phyloP scores from a whole-genome alignment of 2,329 filamentous ascomycete species.

The Elsinoe necatrix region DNA sequence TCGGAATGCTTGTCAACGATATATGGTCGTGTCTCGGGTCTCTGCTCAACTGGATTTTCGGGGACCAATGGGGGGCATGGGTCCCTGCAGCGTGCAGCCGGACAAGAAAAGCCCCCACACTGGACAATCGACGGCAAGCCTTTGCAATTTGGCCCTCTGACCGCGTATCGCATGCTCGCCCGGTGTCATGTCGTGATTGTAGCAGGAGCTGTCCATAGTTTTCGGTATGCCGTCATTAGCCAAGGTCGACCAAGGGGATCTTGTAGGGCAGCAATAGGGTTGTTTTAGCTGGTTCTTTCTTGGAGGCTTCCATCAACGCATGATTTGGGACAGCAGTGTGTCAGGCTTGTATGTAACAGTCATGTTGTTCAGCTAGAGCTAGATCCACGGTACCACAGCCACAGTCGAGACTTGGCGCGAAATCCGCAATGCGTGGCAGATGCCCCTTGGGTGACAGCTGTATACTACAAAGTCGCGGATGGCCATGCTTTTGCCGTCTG shows the following conservation, averaged over 20 bases:
- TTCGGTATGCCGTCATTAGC: not conserved
- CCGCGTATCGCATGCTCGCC: not conserved
- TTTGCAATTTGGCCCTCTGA: not conserved
- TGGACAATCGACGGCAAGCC: not conserved
- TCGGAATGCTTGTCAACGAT: slow-evolving; percentile 7
- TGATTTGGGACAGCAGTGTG: not conserved
- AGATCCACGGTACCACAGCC: too few relatives aligned
- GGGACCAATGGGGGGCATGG: not conserved
- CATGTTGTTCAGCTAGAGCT: too few relatives aligned
- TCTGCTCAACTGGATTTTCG: not conserved
- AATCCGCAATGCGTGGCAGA: too few relatives aligned
- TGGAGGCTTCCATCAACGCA: not conserved
- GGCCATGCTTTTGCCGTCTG: not conserved
- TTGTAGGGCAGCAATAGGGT: not conserved
- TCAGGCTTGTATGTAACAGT: too few relatives aligned
- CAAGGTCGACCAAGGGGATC: not conserved
- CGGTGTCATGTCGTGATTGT: not conserved
- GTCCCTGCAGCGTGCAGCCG: slow-evolving; percentile 4
- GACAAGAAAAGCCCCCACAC: not conserved
- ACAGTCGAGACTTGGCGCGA: too few relatives aligned
- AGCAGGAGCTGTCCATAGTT: not conserved
- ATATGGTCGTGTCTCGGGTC: slow-evolving; percentile 5
- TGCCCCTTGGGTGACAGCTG: too few relatives aligned
- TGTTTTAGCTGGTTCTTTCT: not conserved
- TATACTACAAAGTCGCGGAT: not conserved